phyloP scores from a whole-genome alignment of 169 alveolate genomes.

The Plasmodium yoelii region DNA sequence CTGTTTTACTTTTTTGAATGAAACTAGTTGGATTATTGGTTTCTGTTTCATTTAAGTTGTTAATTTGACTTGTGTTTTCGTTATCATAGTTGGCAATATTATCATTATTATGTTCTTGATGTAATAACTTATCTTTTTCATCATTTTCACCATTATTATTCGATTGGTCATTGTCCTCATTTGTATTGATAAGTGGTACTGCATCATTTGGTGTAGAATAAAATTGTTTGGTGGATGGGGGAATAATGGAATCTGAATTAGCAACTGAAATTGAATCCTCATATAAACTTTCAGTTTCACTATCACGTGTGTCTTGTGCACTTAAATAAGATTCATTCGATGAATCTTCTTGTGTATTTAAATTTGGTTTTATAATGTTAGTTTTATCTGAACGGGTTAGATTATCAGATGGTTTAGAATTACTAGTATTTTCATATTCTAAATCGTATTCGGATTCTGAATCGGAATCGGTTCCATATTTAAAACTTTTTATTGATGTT shows the following conservation, averaged over 20 bases:
- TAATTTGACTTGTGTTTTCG: not conserved
- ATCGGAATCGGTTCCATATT: not conserved
- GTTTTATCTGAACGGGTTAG: constrained; percentile 3
- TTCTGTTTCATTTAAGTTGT: not conserved
- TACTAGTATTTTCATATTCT: not conserved
- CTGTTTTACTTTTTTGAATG: constrained; percentile 8
- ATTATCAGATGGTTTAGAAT: not conserved
- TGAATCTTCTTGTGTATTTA: too few species aligned
- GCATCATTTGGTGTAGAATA: too few species aligned
- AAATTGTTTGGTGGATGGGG: too few species aligned
- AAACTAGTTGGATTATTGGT: constrained; percentile 1
- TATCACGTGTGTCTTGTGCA: too few species aligned
- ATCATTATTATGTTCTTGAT: not conserved
- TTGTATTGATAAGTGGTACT: too few species aligned
- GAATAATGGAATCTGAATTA: too few species aligned
- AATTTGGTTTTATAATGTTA: not conserved
- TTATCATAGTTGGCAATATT: not conserved
- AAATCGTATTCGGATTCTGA: not conserved
- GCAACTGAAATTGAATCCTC: too few species aligned
- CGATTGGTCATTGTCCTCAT: too few species aligned
- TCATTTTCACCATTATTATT: too few species aligned
- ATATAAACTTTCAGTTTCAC: too few species aligned
- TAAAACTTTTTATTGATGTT: constrained; percentile 4
- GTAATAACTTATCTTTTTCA: too few species aligned
- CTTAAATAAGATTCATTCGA: too few species aligned